A percentile compares a stretch with the other conserved stretches of the same genome.
Conservation (phyloP, 331 rosid genomes). For the Telfairia occidentalis region DNA sequence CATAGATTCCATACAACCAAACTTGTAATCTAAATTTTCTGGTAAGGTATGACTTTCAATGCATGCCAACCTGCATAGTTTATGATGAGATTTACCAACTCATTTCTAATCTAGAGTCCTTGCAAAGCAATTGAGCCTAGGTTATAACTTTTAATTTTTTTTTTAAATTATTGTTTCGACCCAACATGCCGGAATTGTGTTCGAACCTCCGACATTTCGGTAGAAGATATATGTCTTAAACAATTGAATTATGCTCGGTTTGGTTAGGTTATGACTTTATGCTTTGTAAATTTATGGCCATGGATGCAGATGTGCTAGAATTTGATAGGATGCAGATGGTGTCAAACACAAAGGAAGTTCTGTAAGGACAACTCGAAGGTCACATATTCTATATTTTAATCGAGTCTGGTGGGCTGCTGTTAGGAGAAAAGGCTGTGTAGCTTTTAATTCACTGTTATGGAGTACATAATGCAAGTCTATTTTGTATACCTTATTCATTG, state of each 20-base stretch:
- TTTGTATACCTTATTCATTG: constrained; percentile 15
- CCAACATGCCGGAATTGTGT: no score
- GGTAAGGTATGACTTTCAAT: neutral
- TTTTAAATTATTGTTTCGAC: no score
- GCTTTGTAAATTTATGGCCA: neutral
- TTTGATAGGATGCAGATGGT: neutral
- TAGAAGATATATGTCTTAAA: no score
- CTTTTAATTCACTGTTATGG: neutral
- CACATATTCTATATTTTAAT: neutral
- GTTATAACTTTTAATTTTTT: no score
- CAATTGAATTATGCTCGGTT: no score
- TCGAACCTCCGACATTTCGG: no score
- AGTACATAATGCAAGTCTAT: constrained; percentile 6
- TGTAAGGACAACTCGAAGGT: neutral
- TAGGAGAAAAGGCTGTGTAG: neutral
- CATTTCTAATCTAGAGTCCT: neutral
- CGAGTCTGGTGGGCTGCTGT: neutral
- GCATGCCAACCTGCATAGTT: neutral
- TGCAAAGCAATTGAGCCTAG: neutral
- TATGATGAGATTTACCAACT: neutral
- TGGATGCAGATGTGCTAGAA: neutral
- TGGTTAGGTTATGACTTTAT: no score
- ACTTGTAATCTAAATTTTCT: neutral
- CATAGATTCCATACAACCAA: neutral
- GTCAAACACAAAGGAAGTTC: neutral